Percentiles rank a stretch among this genome's conserved stretches.
Evolutionary conservation across 2,329 filamentous ascomycete species (phyloP).

Genomic region (Botrytis paeoniae): DNA sequence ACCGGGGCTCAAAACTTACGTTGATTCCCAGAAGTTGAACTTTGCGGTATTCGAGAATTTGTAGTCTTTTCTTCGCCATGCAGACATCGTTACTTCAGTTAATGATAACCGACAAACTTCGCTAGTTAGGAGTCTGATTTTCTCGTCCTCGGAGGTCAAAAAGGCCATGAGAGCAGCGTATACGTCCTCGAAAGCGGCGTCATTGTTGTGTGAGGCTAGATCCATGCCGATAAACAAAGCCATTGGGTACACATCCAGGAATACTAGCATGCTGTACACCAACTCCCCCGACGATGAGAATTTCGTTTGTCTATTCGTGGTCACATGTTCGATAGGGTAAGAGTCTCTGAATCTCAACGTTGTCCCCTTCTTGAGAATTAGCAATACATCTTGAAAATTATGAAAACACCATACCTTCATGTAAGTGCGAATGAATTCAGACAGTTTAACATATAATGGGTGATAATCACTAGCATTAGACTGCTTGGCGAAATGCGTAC

Average conservation of each 20-base stretch:
- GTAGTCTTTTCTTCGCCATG: slow-evolving; percentile 29
- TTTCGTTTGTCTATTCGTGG: slow-evolving; percentile 43
- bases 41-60: slow-evolving; percentile 29
- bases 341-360: slow-evolving; percentile 30
- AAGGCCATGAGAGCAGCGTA: slow-evolving; percentile 35
- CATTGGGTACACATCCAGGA: slow-evolving; percentile 53
- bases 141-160: slow-evolving; percentile 37
- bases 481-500: slow-evolving; percentile 59
- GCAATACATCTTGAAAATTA: slow-evolving; percentile 6
- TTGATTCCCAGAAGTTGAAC: slow-evolving; percentile 39
- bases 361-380: slow-evolving; percentile 28
- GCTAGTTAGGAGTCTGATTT: slow-evolving; percentile 34
- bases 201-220: slow-evolving; percentile 38
- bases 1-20: slow-evolving; percentile 32
- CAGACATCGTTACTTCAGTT: slow-evolving; percentile 28
- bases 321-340: slow-evolving; percentile 40
- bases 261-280: slow-evolving; percentile 54
- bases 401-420: slow-evolving; percentile 47
- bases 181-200: slow-evolving; percentile 37
- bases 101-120: slow-evolving; percentile 35
- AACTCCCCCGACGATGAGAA: slow-evolving; percentile 43
- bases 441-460: slow-evolving; percentile 53
- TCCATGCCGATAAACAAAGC: slow-evolving; percentile 47
- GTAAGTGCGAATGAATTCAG: slow-evolving; percentile 55
- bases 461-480: slow-evolving; percentile 49